phyloP scores from a whole-genome alignment of 164 flowering plant species.

The Vitis amurensis region DNA sequence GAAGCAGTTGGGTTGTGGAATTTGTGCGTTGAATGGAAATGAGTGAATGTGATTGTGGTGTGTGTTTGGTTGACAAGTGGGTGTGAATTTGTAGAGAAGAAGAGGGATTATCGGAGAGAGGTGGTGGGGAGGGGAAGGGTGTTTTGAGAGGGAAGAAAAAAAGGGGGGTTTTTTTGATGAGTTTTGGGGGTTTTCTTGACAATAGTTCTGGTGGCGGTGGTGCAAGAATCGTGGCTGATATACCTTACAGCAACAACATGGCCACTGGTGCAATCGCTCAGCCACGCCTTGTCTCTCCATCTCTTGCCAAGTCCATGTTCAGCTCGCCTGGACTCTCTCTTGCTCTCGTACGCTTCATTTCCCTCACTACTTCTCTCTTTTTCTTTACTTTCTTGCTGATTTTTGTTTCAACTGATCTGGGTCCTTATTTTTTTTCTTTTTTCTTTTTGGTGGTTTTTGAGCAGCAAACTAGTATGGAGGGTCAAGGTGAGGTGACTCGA shows the following conservation, averaged over 20 bases:
- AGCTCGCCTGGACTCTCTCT: conserved; percentile 93
- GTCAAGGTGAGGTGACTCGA: conserved; percentile 54
- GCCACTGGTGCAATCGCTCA: conserved; percentile 62
- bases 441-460: neutral
- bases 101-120: conserved; percentile 6
- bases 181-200: conserved; percentile 90
- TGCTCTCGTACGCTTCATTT: conserved; percentile 57
- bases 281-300: conserved; percentile 48
- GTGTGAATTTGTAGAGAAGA: conserved; percentile 6
- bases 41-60: neutral
- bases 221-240: conserved; percentile 53
- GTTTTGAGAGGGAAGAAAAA: neutral
- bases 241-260: conserved; percentile 56
- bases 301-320: conserved; percentile 75
- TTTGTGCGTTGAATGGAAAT: neutral
- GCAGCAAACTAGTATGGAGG: conserved; percentile 76
- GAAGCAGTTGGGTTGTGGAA: neutral
- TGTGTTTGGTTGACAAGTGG: neutral
- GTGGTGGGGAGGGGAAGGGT: neutral
- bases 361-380: conserved; percentile 4
- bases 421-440: conserved; percentile 7
- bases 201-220: conserved; percentile 45
- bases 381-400: neutral
- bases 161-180: conserved; percentile 54
- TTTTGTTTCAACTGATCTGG: neutral